Conservation (phyloP, 108 stramenopile genomes). For the Nitzschia sp. region DNA sequence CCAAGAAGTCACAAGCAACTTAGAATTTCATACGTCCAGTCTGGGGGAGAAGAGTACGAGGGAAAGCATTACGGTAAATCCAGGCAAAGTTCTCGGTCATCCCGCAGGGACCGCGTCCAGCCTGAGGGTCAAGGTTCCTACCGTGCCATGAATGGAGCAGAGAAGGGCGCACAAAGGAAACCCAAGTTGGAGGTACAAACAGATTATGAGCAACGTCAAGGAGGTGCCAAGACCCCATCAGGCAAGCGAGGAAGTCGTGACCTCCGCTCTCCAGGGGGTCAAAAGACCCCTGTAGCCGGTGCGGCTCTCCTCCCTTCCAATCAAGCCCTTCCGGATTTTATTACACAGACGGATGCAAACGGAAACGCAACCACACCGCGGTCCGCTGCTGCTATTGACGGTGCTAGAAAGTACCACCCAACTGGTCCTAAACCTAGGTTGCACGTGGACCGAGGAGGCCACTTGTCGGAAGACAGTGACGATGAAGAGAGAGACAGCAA, state of each 20-base stretch:
- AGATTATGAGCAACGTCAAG: constrained; percentile 6
- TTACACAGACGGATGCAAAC: constrained; percentile 83
- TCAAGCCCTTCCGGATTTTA: constrained; percentile 73
- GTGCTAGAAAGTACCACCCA: constrained; percentile 57
- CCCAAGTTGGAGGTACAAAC: constrained; percentile 8
- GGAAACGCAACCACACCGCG: constrained; percentile 79
- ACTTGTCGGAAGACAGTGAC: constrained; percentile 36
- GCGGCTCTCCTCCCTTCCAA: constrained; percentile 20
- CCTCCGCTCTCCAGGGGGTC: constrained; percentile 72
- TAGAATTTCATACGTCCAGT: constrained; percentile 16
- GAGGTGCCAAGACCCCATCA: constrained; percentile 36
- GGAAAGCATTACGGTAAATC: background rate
- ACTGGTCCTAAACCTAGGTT: constrained; percentile 51
- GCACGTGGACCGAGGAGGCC: constrained; percentile 45
- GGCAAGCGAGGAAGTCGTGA: constrained; percentile 61
- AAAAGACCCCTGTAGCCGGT: constrained; percentile 55
- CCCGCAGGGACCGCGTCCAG: constrained; percentile 24
- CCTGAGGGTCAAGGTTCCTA: constrained; percentile 5
- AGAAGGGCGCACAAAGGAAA: constrained; percentile 10
- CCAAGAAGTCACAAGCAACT: constrained; percentile 10
- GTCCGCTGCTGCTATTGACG: constrained; percentile 50
- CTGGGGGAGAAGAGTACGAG: constrained; percentile 2
- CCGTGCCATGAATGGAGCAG: constrained; percentile 16
- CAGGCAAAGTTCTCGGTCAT: constrained; percentile 3
- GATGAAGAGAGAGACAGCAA: constrained; percentile 38